Conservation (phyloP, 106 monocot species). For the Dactylorhiza incarnata region DNA sequence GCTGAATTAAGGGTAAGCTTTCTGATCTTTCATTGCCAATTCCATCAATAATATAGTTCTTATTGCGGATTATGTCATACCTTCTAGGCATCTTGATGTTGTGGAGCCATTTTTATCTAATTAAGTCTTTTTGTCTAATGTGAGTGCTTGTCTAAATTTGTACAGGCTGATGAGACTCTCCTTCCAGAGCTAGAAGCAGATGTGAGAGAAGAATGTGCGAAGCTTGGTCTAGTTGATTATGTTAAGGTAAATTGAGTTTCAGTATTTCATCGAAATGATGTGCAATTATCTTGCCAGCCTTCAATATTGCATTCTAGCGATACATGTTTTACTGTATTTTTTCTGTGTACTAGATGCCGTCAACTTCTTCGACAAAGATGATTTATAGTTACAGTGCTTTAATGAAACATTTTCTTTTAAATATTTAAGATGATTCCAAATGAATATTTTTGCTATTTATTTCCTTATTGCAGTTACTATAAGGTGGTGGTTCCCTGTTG, state of each 20-base stretch:
- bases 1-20: constrained; percentile 77
- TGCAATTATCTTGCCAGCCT: background rate
- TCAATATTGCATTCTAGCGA: background rate
- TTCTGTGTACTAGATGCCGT: background rate
- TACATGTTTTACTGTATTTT: background rate
- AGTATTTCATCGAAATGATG: background rate
- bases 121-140: background rate
- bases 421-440: background rate
- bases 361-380: background rate
- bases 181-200: constrained; percentile 79
- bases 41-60: background rate
- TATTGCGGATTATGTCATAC: background rate
- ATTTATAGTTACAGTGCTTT: background rate
- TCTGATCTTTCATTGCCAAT: background rate
- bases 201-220: constrained; percentile 84
- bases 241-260: constrained; percentile 47
- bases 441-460: background rate
- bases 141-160: constrained; percentile 11
- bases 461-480: background rate
- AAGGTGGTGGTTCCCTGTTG: background rate
- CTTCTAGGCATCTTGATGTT: background rate
- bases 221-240: constrained; percentile 73
- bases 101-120: background rate
- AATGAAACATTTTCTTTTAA: background rate
- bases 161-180: constrained; percentile 82